Conservation (phyloP, 2,329 filamentous ascomycete species). For the Penicillium sp. region DNA sequence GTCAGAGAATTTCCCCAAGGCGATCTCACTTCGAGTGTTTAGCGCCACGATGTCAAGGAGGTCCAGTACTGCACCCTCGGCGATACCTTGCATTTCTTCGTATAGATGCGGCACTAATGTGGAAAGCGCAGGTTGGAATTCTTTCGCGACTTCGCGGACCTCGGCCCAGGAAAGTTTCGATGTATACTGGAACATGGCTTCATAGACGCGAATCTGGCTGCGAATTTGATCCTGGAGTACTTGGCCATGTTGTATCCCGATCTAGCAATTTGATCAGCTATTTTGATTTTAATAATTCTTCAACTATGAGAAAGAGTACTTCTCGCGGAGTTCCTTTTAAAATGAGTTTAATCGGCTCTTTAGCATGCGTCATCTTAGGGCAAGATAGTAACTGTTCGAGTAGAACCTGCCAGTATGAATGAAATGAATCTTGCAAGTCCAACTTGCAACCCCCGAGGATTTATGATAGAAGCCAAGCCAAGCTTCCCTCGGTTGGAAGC, state of each 20-base stretch:
- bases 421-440: no score
- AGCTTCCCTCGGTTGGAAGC: slow-evolving; percentile 15
- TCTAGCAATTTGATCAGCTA: slow-evolving; percentile 30
- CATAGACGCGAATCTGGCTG: slow-evolving; percentile 46
- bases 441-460: background rate
- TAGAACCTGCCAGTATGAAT: no score
- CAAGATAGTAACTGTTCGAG: slow-evolving; percentile 35
- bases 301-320: slow-evolving; percentile 10
- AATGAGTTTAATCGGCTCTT: slow-evolving; percentile 21
- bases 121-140: slow-evolving; percentile 45
- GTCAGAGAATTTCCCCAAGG: slow-evolving; percentile 53
- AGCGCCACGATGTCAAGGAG: slow-evolving; percentile 52
- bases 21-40: slow-evolving; percentile 56
- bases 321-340: slow-evolving; percentile 25
- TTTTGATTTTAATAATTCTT: background rate
- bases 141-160: slow-evolving; percentile 43
- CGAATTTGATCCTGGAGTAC: slow-evolving; percentile 38
- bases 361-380: slow-evolving; percentile 8
- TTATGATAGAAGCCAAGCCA: background rate
- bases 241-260: slow-evolving; percentile 46
- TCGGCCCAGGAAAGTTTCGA: slow-evolving; percentile 44
- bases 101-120: slow-evolving; percentile 35
- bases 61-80: slow-evolving; percentile 46
- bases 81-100: slow-evolving; percentile 49
- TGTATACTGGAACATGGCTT: slow-evolving; percentile 44